These are phyloP conservation scores for Annona squamosa DNA, from an alignment of 164 flowering plant species.

Conservation along the genomic window DNA sequence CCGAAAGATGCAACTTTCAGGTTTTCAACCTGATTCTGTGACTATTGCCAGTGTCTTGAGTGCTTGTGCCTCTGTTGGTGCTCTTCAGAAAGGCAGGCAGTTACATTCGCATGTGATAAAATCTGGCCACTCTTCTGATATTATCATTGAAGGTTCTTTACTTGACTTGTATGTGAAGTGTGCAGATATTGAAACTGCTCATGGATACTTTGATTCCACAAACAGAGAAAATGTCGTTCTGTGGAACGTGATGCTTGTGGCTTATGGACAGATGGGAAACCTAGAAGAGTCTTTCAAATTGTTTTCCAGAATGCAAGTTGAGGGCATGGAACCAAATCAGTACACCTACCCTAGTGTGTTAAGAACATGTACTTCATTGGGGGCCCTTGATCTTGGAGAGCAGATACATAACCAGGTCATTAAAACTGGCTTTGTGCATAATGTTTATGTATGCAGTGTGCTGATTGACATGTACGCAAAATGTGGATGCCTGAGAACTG, in stretches of 20 bases:
- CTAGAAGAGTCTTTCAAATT: constrained; percentile 17
- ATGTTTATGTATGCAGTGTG: constrained; percentile 27
- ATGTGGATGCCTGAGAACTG: constrained; percentile 18
- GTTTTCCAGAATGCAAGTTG: constrained; percentile 21
- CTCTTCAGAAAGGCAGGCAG: constrained; percentile 17
- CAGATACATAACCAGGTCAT: constrained; percentile 25
- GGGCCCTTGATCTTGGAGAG: constrained; percentile 28
- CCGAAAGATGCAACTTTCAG: constrained; percentile 21
- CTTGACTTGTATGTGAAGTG: constrained; percentile 27
- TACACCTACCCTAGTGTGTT: constrained; percentile 29
- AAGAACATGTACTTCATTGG: constrained; percentile 25
- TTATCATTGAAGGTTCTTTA: constrained; percentile 26
- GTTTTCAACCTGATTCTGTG: constrained; percentile 22
- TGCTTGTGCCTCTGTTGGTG: constrained; percentile 21
- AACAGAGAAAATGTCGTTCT: constrained; percentile 22
- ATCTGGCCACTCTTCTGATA: constrained; percentile 18
- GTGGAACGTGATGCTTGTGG: constrained; percentile 31
- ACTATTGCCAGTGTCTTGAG: constrained; percentile 24
- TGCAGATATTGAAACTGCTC: constrained; percentile 19
- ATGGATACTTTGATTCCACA: constrained; percentile 15
- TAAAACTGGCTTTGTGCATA: constrained; percentile 23
- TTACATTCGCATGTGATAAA: constrained; percentile 21
- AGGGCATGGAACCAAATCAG: constrained; percentile 21
- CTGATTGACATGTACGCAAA: constrained; percentile 33
- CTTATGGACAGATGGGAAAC: constrained; percentile 24